phyloP scores from a whole-genome alignment of 768 basidiomycete genomes.

The Kwoniella bestiolae region DNA sequence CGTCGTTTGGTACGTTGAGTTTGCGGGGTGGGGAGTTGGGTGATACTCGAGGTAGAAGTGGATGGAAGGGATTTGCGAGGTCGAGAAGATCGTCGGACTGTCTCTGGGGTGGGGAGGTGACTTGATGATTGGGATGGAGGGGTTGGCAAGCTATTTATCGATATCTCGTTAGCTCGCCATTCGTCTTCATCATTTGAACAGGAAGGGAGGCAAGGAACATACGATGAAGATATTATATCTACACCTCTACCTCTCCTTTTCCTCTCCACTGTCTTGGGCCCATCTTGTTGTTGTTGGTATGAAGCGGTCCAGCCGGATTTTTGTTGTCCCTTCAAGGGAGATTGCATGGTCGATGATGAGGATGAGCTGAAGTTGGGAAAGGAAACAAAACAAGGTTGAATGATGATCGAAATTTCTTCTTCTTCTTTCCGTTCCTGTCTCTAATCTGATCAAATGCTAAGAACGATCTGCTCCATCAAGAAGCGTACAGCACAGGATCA shows the following conservation, averaged over 20 bases:
- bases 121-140: conserved; percentile 32
- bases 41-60: conserved; percentile 1
- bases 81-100: conserved; percentile 25
- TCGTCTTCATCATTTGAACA: neutral
- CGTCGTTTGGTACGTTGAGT: conserved; percentile 40
- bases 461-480: conserved; percentile 1
- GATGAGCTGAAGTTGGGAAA: neutral
- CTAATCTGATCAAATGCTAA: neutral
- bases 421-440: neutral
- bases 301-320: conserved; percentile 49
- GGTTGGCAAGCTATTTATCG: conserved; percentile 30
- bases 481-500: neutral
- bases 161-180: conserved; percentile 2
- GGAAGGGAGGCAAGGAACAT: conserved; percentile 13
- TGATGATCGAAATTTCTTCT: neutral
- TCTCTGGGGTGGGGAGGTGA: conserved; percentile 47
- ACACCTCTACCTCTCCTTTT: conserved; percentile 37
- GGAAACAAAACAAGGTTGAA: conserved; percentile 6
- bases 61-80: conserved; percentile 23
- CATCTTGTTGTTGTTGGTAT: conserved; percentile 6
- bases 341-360: conserved; percentile 18
- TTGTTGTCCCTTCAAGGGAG: conserved; percentile 22
- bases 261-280: conserved; percentile 37
- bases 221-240: conserved; percentile 33
- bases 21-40: conserved; percentile 45